phyloP scores from a whole-genome alignment of 352 stramenopile genomes.

The Phytophthora pistaciae region DNA sequence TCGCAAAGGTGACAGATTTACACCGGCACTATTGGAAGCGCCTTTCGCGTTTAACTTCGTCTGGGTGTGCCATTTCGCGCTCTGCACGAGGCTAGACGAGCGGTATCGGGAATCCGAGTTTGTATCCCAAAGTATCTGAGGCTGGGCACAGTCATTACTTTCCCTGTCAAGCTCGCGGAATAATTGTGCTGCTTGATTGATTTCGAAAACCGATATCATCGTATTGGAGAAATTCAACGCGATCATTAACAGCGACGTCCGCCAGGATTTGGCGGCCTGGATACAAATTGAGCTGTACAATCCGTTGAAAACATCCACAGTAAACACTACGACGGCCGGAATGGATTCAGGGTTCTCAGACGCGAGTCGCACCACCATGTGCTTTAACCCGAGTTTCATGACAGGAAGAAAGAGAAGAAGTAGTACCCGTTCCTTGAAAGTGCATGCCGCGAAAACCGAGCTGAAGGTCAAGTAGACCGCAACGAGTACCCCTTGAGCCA shows the following conservation, averaged over 20 bases:
- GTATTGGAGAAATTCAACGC: neutral
- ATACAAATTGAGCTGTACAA: constrained; percentile 5
- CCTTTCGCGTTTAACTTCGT: too few relatives aligned
- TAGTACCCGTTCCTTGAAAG: neutral
- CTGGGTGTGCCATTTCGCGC: neutral
- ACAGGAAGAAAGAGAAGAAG: constrained; percentile 2
- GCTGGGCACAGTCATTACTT: neutral
- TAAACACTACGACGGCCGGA: constrained; percentile 12
- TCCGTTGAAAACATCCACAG: constrained; percentile 16
- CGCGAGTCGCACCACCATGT: neutral
- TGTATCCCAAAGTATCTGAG: neutral
- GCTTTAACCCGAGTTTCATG: constrained; percentile 5
- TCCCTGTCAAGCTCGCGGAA: neutral
- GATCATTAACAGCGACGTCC: neutral
- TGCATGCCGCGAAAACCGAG: neutral
- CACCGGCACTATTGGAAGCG: too few relatives aligned
- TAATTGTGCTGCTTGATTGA: neutral
- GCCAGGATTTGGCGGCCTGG: neutral
- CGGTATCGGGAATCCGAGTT: neutral
- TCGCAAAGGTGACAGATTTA: too few relatives aligned
- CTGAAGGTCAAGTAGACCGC: constrained; percentile 1
- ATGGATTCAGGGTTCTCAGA: neutral
- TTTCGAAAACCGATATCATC: neutral
- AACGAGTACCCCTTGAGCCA: neutral
- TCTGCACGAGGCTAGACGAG: neutral